Evolutionary conservation across 1,284 basidiomycete genomes (phyloP).

Genomic region (Apiotrichum gracile): DNA sequence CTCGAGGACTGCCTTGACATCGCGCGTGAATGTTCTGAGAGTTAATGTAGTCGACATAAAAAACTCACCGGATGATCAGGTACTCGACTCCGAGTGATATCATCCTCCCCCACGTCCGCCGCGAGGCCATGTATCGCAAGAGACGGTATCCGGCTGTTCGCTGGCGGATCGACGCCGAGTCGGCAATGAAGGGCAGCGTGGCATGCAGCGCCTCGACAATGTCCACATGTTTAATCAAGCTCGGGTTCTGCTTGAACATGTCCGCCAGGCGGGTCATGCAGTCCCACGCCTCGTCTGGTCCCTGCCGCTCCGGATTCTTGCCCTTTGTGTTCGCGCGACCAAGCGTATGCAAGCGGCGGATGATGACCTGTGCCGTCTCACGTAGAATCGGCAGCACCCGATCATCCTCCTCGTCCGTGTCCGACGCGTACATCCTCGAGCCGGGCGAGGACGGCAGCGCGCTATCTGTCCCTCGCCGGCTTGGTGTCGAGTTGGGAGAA

Average conservation of each 20-base stretch:
- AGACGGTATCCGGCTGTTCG: slow-evolving; percentile 84
- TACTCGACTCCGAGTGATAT: slow-evolving; percentile 61
- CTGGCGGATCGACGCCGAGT: slow-evolving; percentile 64
- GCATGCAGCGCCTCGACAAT: slow-evolving; percentile 68
- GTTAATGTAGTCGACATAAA: not conserved
- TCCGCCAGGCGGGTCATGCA: slow-evolving; percentile 61
- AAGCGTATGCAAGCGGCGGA: slow-evolving; percentile 20
- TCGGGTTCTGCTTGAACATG: slow-evolving; percentile 66
- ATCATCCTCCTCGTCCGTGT: slow-evolving; percentile 14
- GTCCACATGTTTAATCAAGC: slow-evolving; percentile 69
- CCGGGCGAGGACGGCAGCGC: not conserved
- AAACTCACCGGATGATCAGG: slow-evolving; percentile 72
- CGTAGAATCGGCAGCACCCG: slow-evolving; percentile 21
- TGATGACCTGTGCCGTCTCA: slow-evolving; percentile 15
- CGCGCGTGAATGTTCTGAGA: slow-evolving; percentile 70
- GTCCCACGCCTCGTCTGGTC: slow-evolving; percentile 28
- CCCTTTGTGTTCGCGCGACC: slow-evolving; percentile 15
- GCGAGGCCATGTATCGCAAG: slow-evolving; percentile 70
- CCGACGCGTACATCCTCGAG: not conserved
- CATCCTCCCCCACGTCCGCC: slow-evolving; percentile 48
- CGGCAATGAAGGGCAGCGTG: slow-evolving; percentile 67
- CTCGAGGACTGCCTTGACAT: slow-evolving; percentile 71
- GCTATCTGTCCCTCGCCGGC: slow-evolving; percentile 16
- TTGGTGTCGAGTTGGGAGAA: slow-evolving; percentile 7
- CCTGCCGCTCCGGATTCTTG: slow-evolving; percentile 18